Percentiles rank a stretch among this genome's conserved stretches.
Conservation (phyloP, 73 alveolate species). For the Paramecium sonneborni region DNA sequence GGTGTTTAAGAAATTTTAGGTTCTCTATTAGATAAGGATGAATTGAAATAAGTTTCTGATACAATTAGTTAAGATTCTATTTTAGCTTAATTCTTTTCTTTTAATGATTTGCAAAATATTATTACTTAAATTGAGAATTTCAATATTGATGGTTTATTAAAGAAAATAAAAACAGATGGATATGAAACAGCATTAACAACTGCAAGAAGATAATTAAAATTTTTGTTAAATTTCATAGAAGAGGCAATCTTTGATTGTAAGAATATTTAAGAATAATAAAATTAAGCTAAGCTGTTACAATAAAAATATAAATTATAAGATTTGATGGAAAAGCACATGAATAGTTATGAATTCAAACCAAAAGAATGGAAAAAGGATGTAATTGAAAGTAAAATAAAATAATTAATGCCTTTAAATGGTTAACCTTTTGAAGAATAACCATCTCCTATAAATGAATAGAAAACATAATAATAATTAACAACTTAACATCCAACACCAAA, state of each 20-base stretch:
- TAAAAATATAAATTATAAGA: not conserved
- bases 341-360: conserved; percentile 11
- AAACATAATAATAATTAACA: not conserved
- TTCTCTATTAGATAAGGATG: not conserved
- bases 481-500: not conserved
- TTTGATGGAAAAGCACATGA: not conserved
- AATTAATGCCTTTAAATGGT: not conserved
- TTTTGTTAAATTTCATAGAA: not conserved
- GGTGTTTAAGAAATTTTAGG: not conserved
- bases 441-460: not conserved
- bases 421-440: not conserved
- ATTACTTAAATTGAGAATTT: not conserved
- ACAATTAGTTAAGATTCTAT: not conserved
- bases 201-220: not conserved
- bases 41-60: not conserved
- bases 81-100: not conserved
- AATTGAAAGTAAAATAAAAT: conserved; percentile 12
- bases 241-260: conserved; percentile 25
- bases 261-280: not conserved
- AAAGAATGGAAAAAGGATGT: conserved; percentile 43
- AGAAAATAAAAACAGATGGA: conserved; percentile 16
- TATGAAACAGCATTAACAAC: not conserved
- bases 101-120: not conserved
- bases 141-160: not conserved
- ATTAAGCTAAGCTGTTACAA: not conserved